These are phyloP conservation scores for Alternaria angustiovoidea DNA, from an alignment of 2,329 filamentous ascomycete species.

Conservation along the genomic window DNA sequence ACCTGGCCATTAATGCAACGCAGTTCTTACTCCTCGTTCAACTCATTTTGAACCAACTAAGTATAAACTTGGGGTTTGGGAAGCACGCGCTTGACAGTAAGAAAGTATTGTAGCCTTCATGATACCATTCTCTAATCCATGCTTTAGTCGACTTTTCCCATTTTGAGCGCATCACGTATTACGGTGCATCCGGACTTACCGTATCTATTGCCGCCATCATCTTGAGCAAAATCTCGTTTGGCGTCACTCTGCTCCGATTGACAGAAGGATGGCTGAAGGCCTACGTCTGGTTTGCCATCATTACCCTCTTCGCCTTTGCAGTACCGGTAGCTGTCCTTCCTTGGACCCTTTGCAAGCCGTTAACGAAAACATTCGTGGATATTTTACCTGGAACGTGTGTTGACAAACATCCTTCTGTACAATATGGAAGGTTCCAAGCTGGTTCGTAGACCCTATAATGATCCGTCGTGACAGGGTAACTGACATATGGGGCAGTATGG, in stretches of 20 bases:
- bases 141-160: conserved; percentile 1
- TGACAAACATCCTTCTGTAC: conserved; percentile 10
- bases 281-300: conserved; percentile 18
- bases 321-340: conserved; percentile 9
- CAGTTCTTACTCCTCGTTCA: conserved; percentile 5
- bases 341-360: conserved; percentile 17
- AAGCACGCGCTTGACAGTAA: conserved; percentile 14
- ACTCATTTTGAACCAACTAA: conserved; percentile 2
- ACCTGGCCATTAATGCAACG: background rate
- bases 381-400: conserved; percentile 14
- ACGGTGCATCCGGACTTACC: conserved; percentile 9
- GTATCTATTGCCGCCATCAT: conserved; percentile 4
- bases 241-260: conserved; percentile 19
- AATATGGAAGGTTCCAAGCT: conserved; percentile 14
- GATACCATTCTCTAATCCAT: background rate
- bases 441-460: conserved; percentile 1
- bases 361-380: conserved; percentile 15
- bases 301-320: conserved; percentile 13
- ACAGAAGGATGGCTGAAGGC: conserved; percentile 15
- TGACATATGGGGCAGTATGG: conserved; percentile 15
- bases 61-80: conserved; percentile 7
- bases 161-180: conserved; percentile 11
- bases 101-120: background rate
- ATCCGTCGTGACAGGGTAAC: background rate
- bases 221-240: conserved; percentile 24